Evolutionary conservation across 192 early-diverging fungal species (phyloP).

Genomic region (Coemansia sp.): DNA sequence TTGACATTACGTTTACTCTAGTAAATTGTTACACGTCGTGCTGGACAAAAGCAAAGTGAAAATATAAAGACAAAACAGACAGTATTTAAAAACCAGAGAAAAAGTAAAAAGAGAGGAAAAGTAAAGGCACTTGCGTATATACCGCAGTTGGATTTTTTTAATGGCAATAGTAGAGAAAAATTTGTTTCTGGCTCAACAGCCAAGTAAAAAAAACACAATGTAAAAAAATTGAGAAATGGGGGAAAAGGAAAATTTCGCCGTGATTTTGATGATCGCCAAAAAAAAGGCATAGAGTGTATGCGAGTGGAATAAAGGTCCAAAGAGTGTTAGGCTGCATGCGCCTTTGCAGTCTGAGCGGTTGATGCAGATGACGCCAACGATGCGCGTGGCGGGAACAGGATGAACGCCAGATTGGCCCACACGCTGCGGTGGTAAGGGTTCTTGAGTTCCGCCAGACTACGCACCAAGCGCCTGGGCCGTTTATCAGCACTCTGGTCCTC

Average conservation of each 20-base stretch:
- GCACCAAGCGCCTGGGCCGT: conserved; percentile 20
- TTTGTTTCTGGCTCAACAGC: background rate
- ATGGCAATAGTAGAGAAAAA: no score
- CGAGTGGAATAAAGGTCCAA: no score
- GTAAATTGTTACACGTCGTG: no score
- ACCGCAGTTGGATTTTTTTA: no score
- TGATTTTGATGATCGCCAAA: no score
- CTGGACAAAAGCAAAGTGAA: background rate
- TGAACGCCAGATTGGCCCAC: conserved; percentile 32
- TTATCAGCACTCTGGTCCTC: conserved; percentile 34
- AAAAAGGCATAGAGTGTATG: no score
- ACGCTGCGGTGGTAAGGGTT: conserved; percentile 43
- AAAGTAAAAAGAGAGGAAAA: background rate
- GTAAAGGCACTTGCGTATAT: no score
- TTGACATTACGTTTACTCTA: conserved; percentile 25
- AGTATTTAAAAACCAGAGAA: background rate
- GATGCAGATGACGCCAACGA: no score
- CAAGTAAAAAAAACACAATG: background rate
- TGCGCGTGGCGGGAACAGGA: conserved; percentile 14
- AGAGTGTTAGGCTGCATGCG: conserved; percentile 1
- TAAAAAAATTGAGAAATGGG: conserved; percentile 1
- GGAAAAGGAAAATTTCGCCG: background rate
- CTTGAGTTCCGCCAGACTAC: conserved; percentile 27
- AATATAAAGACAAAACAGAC: background rate
- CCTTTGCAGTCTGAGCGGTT: conserved; percentile 1